Evolutionary conservation across 2,329 filamentous ascomycete genomes (phyloP).

Genomic region (Phoma sp.): DNA sequence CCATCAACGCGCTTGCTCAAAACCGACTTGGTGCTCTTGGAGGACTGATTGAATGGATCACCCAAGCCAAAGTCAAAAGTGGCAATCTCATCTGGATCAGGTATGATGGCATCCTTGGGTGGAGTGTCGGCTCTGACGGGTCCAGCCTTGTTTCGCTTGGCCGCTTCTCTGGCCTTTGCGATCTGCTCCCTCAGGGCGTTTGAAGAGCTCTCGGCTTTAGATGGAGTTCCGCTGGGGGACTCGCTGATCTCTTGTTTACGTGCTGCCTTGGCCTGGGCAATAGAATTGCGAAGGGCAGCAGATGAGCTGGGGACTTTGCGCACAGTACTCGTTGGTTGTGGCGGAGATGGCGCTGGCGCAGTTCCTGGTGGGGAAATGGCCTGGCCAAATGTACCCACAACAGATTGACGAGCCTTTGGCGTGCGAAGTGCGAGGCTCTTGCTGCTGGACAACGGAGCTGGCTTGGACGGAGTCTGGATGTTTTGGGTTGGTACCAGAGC

Average conservation of each 20-base stretch:
- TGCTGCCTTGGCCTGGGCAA: conserved; percentile 89
- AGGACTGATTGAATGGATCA: conserved; percentile 76
- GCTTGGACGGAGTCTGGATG: conserved; percentile 36
- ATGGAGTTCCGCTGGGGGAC: conserved; percentile 20
- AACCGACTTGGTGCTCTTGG: conserved; percentile 69
- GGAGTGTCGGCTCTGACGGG: conserved; percentile 37
- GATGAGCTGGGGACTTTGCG: conserved; percentile 72
- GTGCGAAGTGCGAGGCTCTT: conserved; percentile 48
- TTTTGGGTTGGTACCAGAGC: conserved; percentile 38
- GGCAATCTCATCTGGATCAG: conserved; percentile 41
- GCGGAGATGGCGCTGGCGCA: conserved; percentile 18
- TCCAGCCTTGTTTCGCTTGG: conserved; percentile 54
- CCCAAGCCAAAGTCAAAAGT: conserved; percentile 67
- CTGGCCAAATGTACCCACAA: conserved; percentile 47
- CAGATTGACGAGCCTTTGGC: conserved; percentile 40
- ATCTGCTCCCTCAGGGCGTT: conserved; percentile 87
- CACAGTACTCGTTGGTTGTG: conserved; percentile 41
- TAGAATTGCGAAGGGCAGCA: conserved; percentile 82
- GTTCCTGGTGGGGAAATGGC: conserved; percentile 39
- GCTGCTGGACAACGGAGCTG: conserved; percentile 42
- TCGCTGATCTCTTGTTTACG: conserved; percentile 51
- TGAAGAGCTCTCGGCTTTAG: conserved; percentile 71
- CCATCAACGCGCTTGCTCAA: conserved; percentile 75
- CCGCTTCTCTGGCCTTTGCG: conserved; percentile 83
- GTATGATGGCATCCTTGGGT: conserved; percentile 42